Evolutionary conservation across 306 rosid species (phyloP).

Genomic region (Elaeagnus macrophylla): DNA sequence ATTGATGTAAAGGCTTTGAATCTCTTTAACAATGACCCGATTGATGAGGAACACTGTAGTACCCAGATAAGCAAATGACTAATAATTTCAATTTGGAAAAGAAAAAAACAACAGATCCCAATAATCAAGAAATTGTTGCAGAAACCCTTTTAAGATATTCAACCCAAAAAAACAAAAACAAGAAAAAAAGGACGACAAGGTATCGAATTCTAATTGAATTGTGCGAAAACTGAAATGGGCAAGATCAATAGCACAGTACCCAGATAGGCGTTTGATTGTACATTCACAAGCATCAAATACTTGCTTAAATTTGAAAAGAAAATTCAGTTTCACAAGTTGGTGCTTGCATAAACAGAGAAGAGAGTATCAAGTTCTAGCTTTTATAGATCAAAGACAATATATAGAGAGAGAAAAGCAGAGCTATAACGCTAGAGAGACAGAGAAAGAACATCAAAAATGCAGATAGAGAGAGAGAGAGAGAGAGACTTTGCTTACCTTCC

Average conservation of each 20-base stretch:
- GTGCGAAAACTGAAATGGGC: slow-evolving; percentile 36
- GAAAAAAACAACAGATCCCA: slow-evolving; percentile 10
- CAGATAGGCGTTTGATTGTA: slow-evolving; percentile 12
- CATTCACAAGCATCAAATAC: slow-evolving; percentile 39
- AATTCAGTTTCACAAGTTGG: slow-evolving; percentile 38
- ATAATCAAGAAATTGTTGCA: slow-evolving; percentile 16
- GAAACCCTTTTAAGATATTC: slow-evolving; percentile 39
- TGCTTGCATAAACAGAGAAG: slow-evolving; percentile 38
- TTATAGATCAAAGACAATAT: slow-evolving; percentile 44
- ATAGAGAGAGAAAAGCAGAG: too few relatives aligned
- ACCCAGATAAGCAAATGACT: slow-evolving; percentile 12
- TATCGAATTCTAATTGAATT: slow-evolving; percentile 41
- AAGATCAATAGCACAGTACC: slow-evolving; percentile 26
- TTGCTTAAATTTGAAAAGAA: slow-evolving; percentile 27
- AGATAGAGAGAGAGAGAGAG: slow-evolving; percentile 8
- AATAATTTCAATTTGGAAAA: slow-evolving; percentile 21
- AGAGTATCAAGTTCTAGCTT: slow-evolving; percentile 44
- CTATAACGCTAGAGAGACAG: too few relatives aligned
- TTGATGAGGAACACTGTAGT: slow-evolving; percentile 20
- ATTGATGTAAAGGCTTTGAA: slow-evolving; percentile 24
- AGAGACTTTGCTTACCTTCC: slow-evolving; percentile 47
- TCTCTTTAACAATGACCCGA: slow-evolving; percentile 20
- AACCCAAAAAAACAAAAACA: slow-evolving; percentile 31
- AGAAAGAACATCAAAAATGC: slow-evolving; percentile 7
- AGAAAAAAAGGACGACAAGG: too few relatives aligned